Conservation (phyloP, 2,329 filamentous ascomycete genomes). For the Colletotrichum camelliae region DNA sequence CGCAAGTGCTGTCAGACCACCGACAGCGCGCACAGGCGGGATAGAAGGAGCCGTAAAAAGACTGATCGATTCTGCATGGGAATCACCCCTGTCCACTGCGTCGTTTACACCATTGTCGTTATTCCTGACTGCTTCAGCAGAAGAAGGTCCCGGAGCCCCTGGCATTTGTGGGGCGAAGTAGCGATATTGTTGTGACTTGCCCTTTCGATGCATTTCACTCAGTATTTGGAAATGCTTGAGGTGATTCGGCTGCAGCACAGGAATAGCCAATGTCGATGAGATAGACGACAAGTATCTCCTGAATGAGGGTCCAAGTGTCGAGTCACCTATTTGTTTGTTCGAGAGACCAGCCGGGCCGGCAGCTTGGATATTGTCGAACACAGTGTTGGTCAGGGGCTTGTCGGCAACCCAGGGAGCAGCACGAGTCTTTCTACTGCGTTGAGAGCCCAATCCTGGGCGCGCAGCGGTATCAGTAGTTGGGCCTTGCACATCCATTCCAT, state of each 20-base stretch:
- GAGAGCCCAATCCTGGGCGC: neutral
- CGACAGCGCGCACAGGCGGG: neutral
- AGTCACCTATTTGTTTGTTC: conserved; percentile 33
- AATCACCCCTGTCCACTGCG: too few species aligned
- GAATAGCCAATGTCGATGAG: conserved; percentile 32
- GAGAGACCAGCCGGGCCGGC: conserved; percentile 33
- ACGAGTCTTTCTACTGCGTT: neutral
- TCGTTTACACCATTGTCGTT: neutral
- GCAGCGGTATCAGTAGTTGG: neutral
- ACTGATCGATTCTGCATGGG: neutral
- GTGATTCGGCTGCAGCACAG: conserved; percentile 15
- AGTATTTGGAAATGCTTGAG: conserved; percentile 19
- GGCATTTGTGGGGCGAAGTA: neutral
- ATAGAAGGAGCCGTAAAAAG: neutral
- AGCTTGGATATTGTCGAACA: conserved; percentile 39
- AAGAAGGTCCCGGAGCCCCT: neutral
- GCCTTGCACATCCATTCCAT: neutral
- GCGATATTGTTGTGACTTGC: conserved; percentile 19
- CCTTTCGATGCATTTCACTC: conserved; percentile 20
- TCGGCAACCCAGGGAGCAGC: conserved; percentile 32
- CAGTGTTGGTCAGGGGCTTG: conserved; percentile 35
- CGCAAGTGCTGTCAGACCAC: conserved; percentile 6
- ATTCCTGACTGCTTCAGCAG: neutral
- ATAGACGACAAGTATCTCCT: conserved; percentile 38
- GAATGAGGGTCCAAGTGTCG: conserved; percentile 34